Percentiles rank a stretch among this genome's conserved stretches.
These are phyloP conservation scores for Paramecium primaurelia DNA, from an alignment of 73 alveolate species.

Conservation along the genomic window DNA sequence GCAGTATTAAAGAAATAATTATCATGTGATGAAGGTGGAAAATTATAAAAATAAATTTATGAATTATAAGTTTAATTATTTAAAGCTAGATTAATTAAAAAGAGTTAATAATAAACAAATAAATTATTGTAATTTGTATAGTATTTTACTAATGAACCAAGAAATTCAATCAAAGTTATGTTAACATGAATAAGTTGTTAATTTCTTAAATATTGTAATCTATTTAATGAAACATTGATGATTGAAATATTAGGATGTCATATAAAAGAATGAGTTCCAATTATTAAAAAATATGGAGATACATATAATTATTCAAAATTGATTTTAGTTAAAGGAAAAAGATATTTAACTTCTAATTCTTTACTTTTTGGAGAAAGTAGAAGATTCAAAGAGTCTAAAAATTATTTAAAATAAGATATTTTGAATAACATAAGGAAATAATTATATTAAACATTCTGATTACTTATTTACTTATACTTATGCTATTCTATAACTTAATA, in stretches of 20 bases:
- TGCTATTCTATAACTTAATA: conserved; percentile 4
- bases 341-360: conserved; percentile 14
- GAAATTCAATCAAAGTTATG: background rate
- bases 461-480: conserved; percentile 4
- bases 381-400: conserved; percentile 35
- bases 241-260: conserved; percentile 47
- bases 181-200: background rate
- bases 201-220: background rate
- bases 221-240: background rate
- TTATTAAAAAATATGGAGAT: background rate
- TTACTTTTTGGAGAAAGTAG: conserved; percentile 37
- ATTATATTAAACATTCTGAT: background rate
- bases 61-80: conserved; percentile 9
- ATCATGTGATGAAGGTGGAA: background rate
- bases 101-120: background rate
- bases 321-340: background rate
- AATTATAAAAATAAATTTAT: background rate
- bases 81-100: background rate
- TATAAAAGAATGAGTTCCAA: background rate
- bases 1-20: background rate
- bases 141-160: background rate
- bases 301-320: background rate
- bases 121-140: background rate
- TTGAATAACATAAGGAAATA: background rate
- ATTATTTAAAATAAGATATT: background rate